phyloP scores from a whole-genome alignment of 306 rosid species.

The Abrus precatorius region DNA sequence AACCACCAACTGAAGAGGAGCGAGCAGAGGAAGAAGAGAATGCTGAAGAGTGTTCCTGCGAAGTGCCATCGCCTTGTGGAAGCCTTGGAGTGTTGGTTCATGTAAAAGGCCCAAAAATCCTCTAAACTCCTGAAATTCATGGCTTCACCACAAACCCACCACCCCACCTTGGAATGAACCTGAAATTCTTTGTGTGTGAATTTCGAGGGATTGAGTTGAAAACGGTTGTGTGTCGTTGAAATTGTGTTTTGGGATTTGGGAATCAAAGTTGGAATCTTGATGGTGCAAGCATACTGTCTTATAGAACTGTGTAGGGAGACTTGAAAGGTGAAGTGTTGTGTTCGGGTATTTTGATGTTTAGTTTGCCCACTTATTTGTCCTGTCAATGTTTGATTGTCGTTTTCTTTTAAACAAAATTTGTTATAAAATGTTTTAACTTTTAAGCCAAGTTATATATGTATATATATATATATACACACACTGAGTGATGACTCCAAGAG shows the following conservation, averaged over 20 bases:
- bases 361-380: neutral
- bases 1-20: constrained; percentile 72
- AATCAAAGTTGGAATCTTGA: constrained; percentile 28
- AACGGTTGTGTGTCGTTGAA: constrained; percentile 14
- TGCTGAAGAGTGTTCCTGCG: constrained; percentile 61
- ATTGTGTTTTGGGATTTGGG: neutral
- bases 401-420: neutral
- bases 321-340: neutral
- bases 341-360: neutral
- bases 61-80: constrained; percentile 91
- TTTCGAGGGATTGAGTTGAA: constrained; percentile 21
- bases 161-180: constrained; percentile 1
- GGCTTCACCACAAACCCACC: constrained; percentile 1
- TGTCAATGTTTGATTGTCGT: neutral
- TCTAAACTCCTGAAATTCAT: constrained; percentile 89
- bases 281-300: neutral
- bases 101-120: constrained; percentile 83
- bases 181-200: neutral
- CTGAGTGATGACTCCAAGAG: too few species aligned
- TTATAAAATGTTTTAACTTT: neutral
- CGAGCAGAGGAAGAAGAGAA: constrained; percentile 68
- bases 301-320: neutral
- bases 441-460: neutral
- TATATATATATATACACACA: too few species aligned
- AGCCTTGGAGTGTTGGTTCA: constrained; percentile 83